Percentiles rank a stretch among this genome's conserved stretches.
Conservation (phyloP, 805 yeast genomes). For the Ogataea degrootiae region DNA sequence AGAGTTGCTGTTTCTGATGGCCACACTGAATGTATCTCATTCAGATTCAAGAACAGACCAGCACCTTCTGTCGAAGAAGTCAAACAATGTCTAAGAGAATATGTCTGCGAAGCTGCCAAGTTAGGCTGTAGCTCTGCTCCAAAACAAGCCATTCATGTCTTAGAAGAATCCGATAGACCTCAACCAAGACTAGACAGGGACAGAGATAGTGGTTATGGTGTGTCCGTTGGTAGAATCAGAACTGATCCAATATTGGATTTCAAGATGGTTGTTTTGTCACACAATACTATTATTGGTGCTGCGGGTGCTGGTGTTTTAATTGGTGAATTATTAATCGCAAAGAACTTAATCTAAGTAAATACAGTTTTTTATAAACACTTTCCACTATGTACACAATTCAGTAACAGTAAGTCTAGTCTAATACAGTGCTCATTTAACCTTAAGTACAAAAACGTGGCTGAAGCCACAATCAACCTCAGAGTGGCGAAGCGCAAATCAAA, state of each 20-base stretch:
- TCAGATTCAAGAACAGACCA: constrained; percentile 75
- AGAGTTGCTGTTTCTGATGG: constrained; percentile 97
- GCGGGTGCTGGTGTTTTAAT: constrained; percentile 97
- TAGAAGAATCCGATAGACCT: constrained; percentile 90
- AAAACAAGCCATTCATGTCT: constrained; percentile 81
- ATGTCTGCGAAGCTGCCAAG: constrained; percentile 75
- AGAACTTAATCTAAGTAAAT: constrained; percentile 53
- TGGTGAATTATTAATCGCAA: constrained; percentile 83
- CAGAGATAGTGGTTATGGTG: constrained; percentile 91
- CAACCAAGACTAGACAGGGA: constrained; percentile 97
- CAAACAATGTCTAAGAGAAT: constrained; percentile 63
- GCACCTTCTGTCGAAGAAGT: constrained; percentile 83
- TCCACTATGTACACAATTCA: no score
- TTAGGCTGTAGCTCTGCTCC: constrained; percentile 92
- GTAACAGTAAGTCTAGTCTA: no score
- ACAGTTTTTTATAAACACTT: no score
- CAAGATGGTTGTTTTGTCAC: constrained; percentile 97
- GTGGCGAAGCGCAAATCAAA: no score
- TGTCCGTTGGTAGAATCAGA: constrained; percentile 90
- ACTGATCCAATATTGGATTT: constrained; percentile 88
- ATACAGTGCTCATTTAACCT: no score
- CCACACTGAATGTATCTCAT: constrained; percentile 91
- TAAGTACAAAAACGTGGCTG: no score
- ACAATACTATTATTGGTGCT: constrained; percentile 96
- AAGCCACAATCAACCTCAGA: no score